Percentiles rank a stretch among this genome's conserved stretches.
Evolutionary conservation across 1,284 basidiomycete species (phyloP).

Genomic region (Phenoliferia sp.): DNA sequence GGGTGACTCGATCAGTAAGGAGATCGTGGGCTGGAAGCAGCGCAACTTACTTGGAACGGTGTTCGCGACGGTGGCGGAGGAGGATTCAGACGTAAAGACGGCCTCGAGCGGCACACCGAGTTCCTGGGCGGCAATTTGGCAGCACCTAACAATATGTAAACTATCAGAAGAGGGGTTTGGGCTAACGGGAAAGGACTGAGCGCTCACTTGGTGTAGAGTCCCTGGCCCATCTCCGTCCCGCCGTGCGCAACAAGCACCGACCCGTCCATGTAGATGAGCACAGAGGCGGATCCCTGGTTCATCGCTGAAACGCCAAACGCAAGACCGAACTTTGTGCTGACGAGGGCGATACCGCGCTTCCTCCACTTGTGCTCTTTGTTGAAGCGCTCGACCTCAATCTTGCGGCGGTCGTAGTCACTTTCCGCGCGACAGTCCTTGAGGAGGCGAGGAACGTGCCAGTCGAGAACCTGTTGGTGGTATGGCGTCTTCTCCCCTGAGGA

Average conservation of each 20-base stretch:
- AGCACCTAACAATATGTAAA: slow-evolving; percentile 22
- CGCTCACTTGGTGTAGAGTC: slow-evolving; percentile 39
- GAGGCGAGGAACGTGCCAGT: slow-evolving; percentile 41
- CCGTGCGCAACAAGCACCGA: slow-evolving; percentile 35
- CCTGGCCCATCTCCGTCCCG: slow-evolving; percentile 40
- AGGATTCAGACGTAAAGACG: slow-evolving; percentile 40
- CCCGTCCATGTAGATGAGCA: slow-evolving; percentile 43
- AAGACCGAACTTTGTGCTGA: slow-evolving; percentile 42
- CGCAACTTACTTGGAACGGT: slow-evolving; percentile 37
- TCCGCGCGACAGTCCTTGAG: slow-evolving; percentile 37
- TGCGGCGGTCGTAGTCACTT: slow-evolving; percentile 37
- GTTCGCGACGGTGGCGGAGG: slow-evolving; percentile 38
- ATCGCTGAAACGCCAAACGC: slow-evolving; percentile 36
- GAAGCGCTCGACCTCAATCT: slow-evolving; percentile 39
- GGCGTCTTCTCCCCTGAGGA: slow-evolving; percentile 36
- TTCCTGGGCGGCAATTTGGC: slow-evolving; percentile 42
- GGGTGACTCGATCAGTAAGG: neutral
- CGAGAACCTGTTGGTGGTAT: slow-evolving; percentile 41
- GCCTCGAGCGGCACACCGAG: slow-evolving; percentile 39
- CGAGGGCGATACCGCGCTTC: slow-evolving; percentile 41
- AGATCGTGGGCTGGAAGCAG: neutral
- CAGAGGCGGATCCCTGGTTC: slow-evolving; percentile 42
- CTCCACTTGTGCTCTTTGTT: slow-evolving; percentile 40
- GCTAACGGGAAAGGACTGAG: neutral
- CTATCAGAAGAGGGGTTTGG: neutral